Percentiles rank a stretch among this genome's conserved stretches.
These are phyloP conservation scores for Coemansia sp. DNA, from an alignment of 192 early-diverging fungal species.

Conservation along the genomic window DNA sequence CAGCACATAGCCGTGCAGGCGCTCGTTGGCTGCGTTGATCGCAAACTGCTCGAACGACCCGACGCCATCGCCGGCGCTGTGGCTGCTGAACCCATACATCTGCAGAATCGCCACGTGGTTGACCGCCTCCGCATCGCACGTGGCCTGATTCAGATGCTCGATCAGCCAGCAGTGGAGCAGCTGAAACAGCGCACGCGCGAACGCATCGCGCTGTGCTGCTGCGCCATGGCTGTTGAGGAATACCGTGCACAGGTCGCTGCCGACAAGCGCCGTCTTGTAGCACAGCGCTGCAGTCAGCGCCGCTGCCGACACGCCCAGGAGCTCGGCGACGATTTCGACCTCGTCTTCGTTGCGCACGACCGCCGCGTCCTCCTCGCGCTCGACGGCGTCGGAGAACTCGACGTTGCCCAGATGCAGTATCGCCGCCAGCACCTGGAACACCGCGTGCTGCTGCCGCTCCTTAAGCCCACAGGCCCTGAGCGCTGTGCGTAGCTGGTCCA, in stretches of 20 bases:
- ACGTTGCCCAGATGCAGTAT: slow-evolving; percentile 90
- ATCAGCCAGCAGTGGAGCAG: slow-evolving; percentile 89
- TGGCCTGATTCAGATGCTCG: slow-evolving; percentile 83
- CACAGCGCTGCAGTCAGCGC: slow-evolving; percentile 74
- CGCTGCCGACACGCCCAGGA: slow-evolving; percentile 70
- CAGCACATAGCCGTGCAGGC: slow-evolving; percentile 54
- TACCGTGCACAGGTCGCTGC: slow-evolving; percentile 85
- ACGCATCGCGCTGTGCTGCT: slow-evolving; percentile 71
- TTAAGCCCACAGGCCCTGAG: slow-evolving; percentile 65
- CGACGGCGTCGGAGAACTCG: slow-evolving; percentile 68
- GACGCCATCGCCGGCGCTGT: slow-evolving; percentile 9
- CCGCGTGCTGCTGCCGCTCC: slow-evolving; percentile 66
- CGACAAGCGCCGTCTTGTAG: slow-evolving; percentile 80
- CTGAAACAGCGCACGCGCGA: slow-evolving; percentile 83
- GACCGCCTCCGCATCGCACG: slow-evolving; percentile 59
- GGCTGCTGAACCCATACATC: slow-evolving; percentile 66
- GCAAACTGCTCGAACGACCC: slow-evolving; percentile 68
- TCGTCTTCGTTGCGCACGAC: slow-evolving; percentile 72
- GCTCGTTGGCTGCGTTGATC: slow-evolving; percentile 68
- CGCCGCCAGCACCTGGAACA: slow-evolving; percentile 84
- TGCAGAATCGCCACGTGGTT: slow-evolving; percentile 92
- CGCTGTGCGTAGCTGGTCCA: slow-evolving; percentile 65
- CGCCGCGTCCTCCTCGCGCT: slow-evolving; percentile 70
- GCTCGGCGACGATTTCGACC: slow-evolving; percentile 69
- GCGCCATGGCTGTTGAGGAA: slow-evolving; percentile 82